phyloP scores from a whole-genome alignment of 2,329 filamentous ascomycete species.

The Penicillium sp. region DNA sequence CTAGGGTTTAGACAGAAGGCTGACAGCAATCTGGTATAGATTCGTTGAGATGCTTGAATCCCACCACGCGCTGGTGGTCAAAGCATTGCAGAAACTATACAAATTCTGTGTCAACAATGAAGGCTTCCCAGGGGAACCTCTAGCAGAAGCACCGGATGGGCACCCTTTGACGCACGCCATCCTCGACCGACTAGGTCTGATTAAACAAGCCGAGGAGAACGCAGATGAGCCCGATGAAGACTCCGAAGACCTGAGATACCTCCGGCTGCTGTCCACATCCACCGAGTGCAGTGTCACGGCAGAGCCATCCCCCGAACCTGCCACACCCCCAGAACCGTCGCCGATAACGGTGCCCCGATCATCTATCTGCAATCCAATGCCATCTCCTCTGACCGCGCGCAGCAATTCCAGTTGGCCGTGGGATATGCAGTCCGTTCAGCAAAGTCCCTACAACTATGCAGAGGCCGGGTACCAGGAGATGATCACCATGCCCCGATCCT shows the following conservation, averaged over 20 bases:
- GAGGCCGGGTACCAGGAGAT: slow-evolving; percentile 23
- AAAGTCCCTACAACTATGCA: slow-evolving; percentile 21
- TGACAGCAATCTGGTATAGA: slow-evolving; percentile 18
- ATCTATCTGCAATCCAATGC: slow-evolving; percentile 16
- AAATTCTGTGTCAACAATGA: slow-evolving; percentile 43
- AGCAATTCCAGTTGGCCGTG: slow-evolving; percentile 24
- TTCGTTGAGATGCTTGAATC: slow-evolving; percentile 48
- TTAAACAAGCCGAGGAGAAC: slow-evolving; percentile 44
- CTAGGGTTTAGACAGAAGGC: not conserved
- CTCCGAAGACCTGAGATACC: slow-evolving; percentile 37
- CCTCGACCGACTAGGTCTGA: slow-evolving; percentile 42
- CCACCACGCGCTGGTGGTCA: slow-evolving; percentile 43
- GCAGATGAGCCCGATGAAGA: slow-evolving; percentile 37
- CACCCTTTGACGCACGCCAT: slow-evolving; percentile 45
- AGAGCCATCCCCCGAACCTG: slow-evolving; percentile 40
- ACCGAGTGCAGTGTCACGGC: slow-evolving; percentile 38
- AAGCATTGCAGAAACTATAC: slow-evolving; percentile 43
- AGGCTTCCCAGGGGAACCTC: slow-evolving; percentile 44
- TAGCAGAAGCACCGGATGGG: slow-evolving; percentile 39
- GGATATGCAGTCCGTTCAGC: slow-evolving; percentile 26
- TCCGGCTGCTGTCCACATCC: slow-evolving; percentile 36
- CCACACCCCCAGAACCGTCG: slow-evolving; percentile 33
- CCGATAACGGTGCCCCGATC: slow-evolving; percentile 22
- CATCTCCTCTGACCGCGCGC: slow-evolving; percentile 11
- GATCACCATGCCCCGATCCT: slow-evolving; percentile 17